A percentile compares a stretch with the other conserved stretches of the same genome.
Evolutionary conservation across 495 filamentous ascomycete species (phyloP).

Genomic region (Annulohypoxylon stygium): DNA sequence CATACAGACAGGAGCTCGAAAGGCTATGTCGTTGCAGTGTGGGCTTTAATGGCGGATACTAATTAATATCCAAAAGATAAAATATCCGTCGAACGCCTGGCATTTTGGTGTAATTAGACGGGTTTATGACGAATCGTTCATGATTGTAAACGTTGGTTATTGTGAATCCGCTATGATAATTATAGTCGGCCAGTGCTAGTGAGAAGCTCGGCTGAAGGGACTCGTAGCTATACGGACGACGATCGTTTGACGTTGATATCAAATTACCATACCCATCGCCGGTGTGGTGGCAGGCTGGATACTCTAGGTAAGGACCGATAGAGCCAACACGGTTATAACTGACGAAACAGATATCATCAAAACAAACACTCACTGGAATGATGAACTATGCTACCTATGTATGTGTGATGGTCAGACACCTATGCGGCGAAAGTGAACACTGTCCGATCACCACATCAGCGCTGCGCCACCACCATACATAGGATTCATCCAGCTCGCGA

Average conservation of each 20-base stretch:
- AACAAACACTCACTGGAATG: background rate
- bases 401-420: background rate
- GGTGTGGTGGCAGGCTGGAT: background rate
- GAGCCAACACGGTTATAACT: background rate
- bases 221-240: background rate
- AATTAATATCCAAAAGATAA: too few species aligned
- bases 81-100: too few species aligned
- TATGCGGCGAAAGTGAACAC: background rate
- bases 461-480: conserved; percentile 22
- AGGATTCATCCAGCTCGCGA: background rate
- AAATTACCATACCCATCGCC: background rate
- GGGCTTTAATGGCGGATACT: too few species aligned
- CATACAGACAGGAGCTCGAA: too few species aligned
- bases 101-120: too few species aligned
- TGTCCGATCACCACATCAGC: background rate
- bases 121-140: too few species aligned
- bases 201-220: too few species aligned
- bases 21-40: too few species aligned
- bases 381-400: background rate
- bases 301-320: background rate
- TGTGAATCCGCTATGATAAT: too few species aligned
- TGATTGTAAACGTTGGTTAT: too few species aligned
- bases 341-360: background rate
- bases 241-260: background rate
- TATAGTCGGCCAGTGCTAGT: too few species aligned